phyloP scores from a whole-genome alignment of 1,284 basidiomycete genomes.

The Clitocybe nebularis region DNA sequence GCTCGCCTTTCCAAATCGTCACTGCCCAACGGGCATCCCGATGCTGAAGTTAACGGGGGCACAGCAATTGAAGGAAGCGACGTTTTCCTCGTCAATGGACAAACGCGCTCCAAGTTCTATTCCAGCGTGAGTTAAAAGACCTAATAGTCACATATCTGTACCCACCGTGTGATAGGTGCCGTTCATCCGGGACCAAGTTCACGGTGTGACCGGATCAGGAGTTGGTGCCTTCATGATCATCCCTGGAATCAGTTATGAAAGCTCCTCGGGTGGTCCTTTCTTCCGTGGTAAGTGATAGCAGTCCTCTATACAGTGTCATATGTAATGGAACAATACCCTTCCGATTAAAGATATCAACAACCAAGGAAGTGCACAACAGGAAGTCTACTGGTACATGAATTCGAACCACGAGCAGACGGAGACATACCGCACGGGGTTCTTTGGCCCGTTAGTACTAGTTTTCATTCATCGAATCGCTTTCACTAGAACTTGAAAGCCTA shows the following conservation, averaged over 20 bases:
- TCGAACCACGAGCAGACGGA: conserved; percentile 41
- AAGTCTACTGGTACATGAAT: conserved; percentile 46
- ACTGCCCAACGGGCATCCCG: conserved; percentile 35
- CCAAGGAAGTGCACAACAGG: conserved; percentile 40
- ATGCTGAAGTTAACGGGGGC: conserved; percentile 34
- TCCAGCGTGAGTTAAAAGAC: conserved; percentile 31
- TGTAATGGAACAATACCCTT: background rate
- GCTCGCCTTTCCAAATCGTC: conserved; percentile 40
- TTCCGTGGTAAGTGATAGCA: conserved; percentile 32
- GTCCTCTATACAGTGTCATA: conserved; percentile 2
- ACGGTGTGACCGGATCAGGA: conserved; percentile 37
- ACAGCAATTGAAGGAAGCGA: conserved; percentile 43
- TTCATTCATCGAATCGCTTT: background rate
- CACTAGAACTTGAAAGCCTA: conserved; percentile 9
- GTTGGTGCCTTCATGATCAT: conserved; percentile 38
- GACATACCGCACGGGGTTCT: conserved; percentile 40
- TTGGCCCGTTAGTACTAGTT: conserved; percentile 32
- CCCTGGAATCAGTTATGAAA: conserved; percentile 37
- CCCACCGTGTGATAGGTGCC: conserved; percentile 29
- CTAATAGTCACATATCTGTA: background rate
- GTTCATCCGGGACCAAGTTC: conserved; percentile 41
- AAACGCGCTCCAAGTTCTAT: conserved; percentile 48
- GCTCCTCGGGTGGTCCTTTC: conserved; percentile 41
- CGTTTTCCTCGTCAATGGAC: conserved; percentile 39
- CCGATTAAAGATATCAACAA: conserved; percentile 37